A percentile compares a stretch with the other conserved stretches of the same genome.
Conservation (phyloP, 208 protist species). For the Acanthamoeba lenticulata region DNA sequence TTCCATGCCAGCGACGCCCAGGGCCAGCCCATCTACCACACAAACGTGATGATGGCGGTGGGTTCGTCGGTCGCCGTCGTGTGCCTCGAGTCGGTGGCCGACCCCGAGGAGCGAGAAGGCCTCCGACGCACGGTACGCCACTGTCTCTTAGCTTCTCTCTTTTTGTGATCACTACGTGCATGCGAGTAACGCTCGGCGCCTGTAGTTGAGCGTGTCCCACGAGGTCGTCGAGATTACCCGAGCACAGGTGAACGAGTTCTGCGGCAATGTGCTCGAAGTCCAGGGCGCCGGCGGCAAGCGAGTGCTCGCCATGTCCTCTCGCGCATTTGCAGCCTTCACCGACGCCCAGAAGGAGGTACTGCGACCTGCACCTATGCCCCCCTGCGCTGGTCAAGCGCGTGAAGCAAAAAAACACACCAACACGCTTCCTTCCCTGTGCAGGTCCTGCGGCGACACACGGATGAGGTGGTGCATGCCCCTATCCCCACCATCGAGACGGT, state of each 20-base stretch:
- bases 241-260: slow-evolving; percentile 81
- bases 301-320: slow-evolving; percentile 71
- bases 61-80: slow-evolving; percentile 71
- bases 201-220: slow-evolving; percentile 58
- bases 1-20: slow-evolving; percentile 73
- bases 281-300: not conserved
- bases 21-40: slow-evolving; percentile 83
- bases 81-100: slow-evolving; percentile 70
- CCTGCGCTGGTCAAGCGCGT: not conserved
- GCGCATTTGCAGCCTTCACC: slow-evolving; percentile 79
- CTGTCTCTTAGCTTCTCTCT: not conserved
- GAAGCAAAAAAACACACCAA: not conserved
- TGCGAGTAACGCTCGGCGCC: not conserved
- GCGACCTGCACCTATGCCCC: not conserved
- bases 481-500: slow-evolving; percentile 79
- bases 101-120: slow-evolving; percentile 44
- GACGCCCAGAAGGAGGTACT: slow-evolving; percentile 60
- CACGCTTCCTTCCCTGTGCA: not conserved
- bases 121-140: slow-evolving; percentile 24
- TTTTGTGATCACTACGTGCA: not conserved
- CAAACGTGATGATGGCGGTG: slow-evolving; percentile 86
- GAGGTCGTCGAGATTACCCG: slow-evolving; percentile 79
- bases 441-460: not conserved
- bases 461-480: slow-evolving; percentile 65
- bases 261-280: slow-evolving; percentile 86